Evolutionary conservation across 2,329 filamentous ascomycete species (phyloP), one percentile per base, ranked within the genome.

Genomic region (Neoascochyta sp.): DNA sequence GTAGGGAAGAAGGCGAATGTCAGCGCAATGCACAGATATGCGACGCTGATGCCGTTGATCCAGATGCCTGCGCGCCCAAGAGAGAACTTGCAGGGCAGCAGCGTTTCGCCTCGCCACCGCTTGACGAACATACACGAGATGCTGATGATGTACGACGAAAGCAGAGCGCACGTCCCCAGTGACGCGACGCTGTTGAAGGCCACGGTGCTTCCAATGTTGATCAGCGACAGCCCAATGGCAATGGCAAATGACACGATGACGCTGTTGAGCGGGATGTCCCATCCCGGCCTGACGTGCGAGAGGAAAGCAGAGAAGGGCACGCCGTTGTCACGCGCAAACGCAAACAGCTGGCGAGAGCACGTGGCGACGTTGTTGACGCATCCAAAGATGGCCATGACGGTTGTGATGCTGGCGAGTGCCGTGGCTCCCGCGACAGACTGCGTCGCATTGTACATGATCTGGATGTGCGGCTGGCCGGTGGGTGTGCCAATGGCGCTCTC

Each of bases 91-190:
- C 62, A 64, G 0, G 57, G 60, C 1, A 70, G 65, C 2, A 74
- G 60, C 1, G 56, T 35, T 29, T 72, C 60, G 2, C 54, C 46
- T 7, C 57, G 59, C 32, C 68, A 50, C 3, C 69, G 62, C 35
- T 68, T 69, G n/a, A 66, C 39, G 7, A 68, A 47, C 7, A 74
- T 55, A 43, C 69, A 73, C 9, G 54, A 57, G 27, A 73, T 71
- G 1, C 67, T 68, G 6, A 74, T 46, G 10, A 49, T 38, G 34
- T 54, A 54, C 2, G 51, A 54, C 1, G 48, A 48, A 9, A 56
- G 28, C 4, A 55, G 36, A 2, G 46, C 49, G 12, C 45, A 40
- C 0, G 36, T 47, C 6, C 50, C 50, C 1, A 57, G 38, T 7
- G 49, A 52, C 1, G 44, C 43, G 9, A 57, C 45, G 0, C 41